Evolutionary conservation across 805 yeast genomes (phyloP), one percentile per base, ranked within the genome.

Genomic region (Limtongia smithiae): DNA sequence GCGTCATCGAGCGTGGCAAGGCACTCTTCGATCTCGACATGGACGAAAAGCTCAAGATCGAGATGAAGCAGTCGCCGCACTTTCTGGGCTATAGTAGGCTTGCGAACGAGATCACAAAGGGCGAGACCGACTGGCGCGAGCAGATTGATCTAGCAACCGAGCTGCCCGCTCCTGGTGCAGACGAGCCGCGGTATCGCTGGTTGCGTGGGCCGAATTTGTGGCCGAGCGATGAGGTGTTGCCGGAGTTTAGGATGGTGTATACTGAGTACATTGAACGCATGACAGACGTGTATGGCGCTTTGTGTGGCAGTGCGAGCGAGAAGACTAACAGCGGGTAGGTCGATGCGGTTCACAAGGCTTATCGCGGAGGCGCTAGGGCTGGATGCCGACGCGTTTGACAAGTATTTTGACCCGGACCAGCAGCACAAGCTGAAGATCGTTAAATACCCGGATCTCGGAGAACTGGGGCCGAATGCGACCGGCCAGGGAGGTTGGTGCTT

Each of bases 281-380:
- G 55, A 25, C 48, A 15, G 25, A 41, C 27, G 51, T 51, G 50
- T 50, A 41, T n/a, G 44, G 14, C 28, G 12, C 4, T 30, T 15
- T 12, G n/a, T 17, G 45, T 49, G 36, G 46, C 55, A 7, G 35
- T 33, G 34, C 18, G 24, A 1, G 48, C 48, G 14, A 51, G 50
- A 3, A 40, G 50, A 8, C 69, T 80, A 30, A 77, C 80, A 2
- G 74, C 79, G 25, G 83, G n/a, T 17, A 50, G 54, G 36, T 51
- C 55, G 11, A 39, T 33, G 34, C 18, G 24, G 1, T 51, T 51
- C 17, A 51, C 53, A 3, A 40, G 50, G 9, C 69, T 80, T 30
- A 77, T 80, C 2, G 74, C 79, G 25, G 83, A 81, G 60, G 71
- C 83, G 4, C 68, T 82, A 28, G 81, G 78, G 0, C 62, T 82